Percentiles rank a stretch among this genome's conserved stretches.
These are phyloP conservation scores for Alternaria infectoria DNA, from an alignment of 2,329 filamentous ascomycete species.

Conservation along the genomic window DNA sequence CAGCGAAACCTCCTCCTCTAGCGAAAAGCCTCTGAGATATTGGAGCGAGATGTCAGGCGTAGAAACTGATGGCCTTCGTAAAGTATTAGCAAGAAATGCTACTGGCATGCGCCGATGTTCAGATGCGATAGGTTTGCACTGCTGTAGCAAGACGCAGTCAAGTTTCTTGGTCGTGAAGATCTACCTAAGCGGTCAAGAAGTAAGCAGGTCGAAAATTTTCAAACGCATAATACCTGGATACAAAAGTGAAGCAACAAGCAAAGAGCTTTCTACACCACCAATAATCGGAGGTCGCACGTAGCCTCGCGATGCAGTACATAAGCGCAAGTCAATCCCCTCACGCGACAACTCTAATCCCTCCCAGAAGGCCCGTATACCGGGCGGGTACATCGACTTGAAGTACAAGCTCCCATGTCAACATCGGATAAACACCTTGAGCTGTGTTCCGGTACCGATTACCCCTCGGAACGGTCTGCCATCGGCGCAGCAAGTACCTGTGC, in stretches of 20 bases:
- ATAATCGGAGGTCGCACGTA: not conserved
- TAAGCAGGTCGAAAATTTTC: not conserved
- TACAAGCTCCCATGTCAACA: not conserved
- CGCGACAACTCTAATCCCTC: not conserved
- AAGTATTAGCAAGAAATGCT: not conserved
- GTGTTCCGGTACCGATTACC: not conserved
- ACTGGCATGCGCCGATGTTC: not conserved
- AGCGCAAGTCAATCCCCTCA: not conserved
- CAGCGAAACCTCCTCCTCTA: too few relatives aligned
- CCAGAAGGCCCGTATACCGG: not conserved
- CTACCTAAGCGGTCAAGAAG: not conserved
- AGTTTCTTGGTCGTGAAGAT: not conserved
- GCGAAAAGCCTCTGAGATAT: too few relatives aligned
- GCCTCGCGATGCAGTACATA: not conserved
- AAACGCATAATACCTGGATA: not conserved
- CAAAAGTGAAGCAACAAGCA: slow-evolving; percentile 2
- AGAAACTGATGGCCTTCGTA: too few relatives aligned
- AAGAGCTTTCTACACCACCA: not conserved
- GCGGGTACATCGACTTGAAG: not conserved
- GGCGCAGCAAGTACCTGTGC: not conserved
- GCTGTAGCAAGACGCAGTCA: too few relatives aligned
- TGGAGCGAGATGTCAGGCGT: too few relatives aligned
- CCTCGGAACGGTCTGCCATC: not conserved
- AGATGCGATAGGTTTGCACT: too few relatives aligned
- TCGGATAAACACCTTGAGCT: not conserved